Evolutionary conservation across 306 rosid species (phyloP).

Genomic region (Trifolium repens): DNA sequence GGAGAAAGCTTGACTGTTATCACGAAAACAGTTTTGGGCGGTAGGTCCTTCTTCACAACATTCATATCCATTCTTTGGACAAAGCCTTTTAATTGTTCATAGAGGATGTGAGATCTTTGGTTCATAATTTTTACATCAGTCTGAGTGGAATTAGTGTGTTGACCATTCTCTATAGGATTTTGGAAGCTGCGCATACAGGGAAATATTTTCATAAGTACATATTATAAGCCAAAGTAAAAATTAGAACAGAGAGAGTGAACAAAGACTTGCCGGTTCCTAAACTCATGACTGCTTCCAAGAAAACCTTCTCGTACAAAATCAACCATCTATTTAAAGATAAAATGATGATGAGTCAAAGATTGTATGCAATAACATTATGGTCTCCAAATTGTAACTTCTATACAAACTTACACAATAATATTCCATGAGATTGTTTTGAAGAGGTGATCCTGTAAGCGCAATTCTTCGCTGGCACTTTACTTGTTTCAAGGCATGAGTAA

Average conservation of each 20-base stretch:
- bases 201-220: slow-evolving; percentile 32
- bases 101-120: slow-evolving; percentile 96
- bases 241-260: slow-evolving; percentile 39
- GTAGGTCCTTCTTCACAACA: slow-evolving; percentile 92
- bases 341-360: slow-evolving; percentile 34
- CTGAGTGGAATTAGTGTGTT: slow-evolving; percentile 91
- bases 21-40: slow-evolving; percentile 97
- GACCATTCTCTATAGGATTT: slow-evolving; percentile 97
- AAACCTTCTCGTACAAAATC: slow-evolving; percentile 99
- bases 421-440: slow-evolving; percentile 99
- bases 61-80: slow-evolving; percentile 98
- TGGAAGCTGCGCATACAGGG: slow-evolving; percentile 74
- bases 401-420: slow-evolving; percentile 85
- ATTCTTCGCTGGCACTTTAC: slow-evolving; percentile 97
- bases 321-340: slow-evolving; percentile 81
- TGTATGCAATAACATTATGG: slow-evolving; percentile 24
- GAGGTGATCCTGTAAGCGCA: slow-evolving; percentile 97
- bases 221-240: slow-evolving; percentile 21
- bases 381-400: slow-evolving; percentile 22
- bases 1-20: slow-evolving; percentile 94
- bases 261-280: slow-evolving; percentile 86
- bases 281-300: slow-evolving; percentile 99
- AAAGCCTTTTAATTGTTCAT: slow-evolving; percentile 89
- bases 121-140: slow-evolving; percentile 96
- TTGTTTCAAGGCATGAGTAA: slow-evolving; percentile 93